Evolutionary conservation across 768 basidiomycete species (phyloP), one percentile per base, ranked within the genome.

Genomic region (Macrocybe gigantea): DNA sequence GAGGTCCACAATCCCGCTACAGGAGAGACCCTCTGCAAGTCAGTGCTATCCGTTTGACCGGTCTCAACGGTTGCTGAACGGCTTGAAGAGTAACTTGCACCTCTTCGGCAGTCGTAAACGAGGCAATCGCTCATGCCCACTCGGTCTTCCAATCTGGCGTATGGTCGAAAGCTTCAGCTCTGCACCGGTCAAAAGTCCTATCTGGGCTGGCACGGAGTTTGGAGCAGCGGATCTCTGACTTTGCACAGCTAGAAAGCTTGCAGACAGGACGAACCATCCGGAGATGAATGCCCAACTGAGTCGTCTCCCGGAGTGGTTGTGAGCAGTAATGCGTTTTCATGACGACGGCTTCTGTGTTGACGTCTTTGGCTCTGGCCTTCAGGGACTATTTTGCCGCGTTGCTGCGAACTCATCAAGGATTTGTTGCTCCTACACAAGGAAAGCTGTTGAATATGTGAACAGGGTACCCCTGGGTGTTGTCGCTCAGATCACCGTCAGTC

Each of bases 291-390:
- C 80, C 0, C 91, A 93, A 64, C 71, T 93, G 3, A 68, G 74
- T 1, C 73, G 91, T 35, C 70, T 93, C 33, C 88, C 89, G 5
- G 88, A 93, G 63, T 93, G 91, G 91, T 72, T 92, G 86, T 90
- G 54, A 62, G 85, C 50, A 32, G 40, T 9, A 15, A 34, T 35
- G 47, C 5, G 13, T 46, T 53, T 51, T 42, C 46, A 22, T 22
- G 29, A 38, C 36, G 14, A 4, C 4, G 32, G 7, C 33, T 12
- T 6, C 38, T 29, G 45, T 34, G 45, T n/a, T 48, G 10, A 38
- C 4, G 42, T 39, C 33, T 29, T 11, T 32, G 36, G 51, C 41
- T 36, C 45, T 40, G 15, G 15, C 32, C 34, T 49, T 30, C 52
- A 91, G 87, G 46, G 83, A 83, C 46, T 93, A 93, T 57, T 91